Evolutionary conservation across 257 asterid species (phyloP), one percentile per base, ranked within the genome.

Genomic region (Solanum commersonii): DNA sequence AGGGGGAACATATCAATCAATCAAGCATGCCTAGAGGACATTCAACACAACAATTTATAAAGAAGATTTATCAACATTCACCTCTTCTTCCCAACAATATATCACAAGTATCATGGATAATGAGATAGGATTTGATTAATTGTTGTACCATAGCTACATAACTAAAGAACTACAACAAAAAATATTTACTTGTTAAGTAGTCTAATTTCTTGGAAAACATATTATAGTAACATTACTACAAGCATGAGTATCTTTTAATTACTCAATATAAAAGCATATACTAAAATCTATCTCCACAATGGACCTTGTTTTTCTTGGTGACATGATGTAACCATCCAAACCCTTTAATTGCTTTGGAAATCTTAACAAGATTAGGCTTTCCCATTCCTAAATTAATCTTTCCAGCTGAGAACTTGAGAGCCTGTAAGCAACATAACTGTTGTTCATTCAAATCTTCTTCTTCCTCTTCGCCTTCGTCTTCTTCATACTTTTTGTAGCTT

Each of bases 331-430:
- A 72, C 99, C 99, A 97, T 33, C 99, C 98, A 79, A 96, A 60
- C 78, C 99, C 98, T 92, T 91, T 96, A 46, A 97, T 92, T 76
- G 96, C 99, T 90, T 95, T 97, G 0, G 99, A 87, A 70, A 97
- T 89, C 95, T 91, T 97, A 12, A 91, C 92, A 49, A 97, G 94
- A 88, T 93, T 95, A 38, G 96, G 98, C 89, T 88, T 96, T 86
- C 95, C 94, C 79, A 96, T 92, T 0, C 99, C 96, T 87, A 94
- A 60, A 87, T 92, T 94, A 98, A 96, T 92, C 95, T 96, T 97
- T 92, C 98, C 94, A 0, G 98, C 78, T 12, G 99, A 95, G 60
- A 97, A 87, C 72, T 93, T 96, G 4, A 97, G 76, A 4, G 98
- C 99, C 73, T 94, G 98, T 60, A 95, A 90, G 81, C 98, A 97